Conservation (phyloP, 257 asterid genomes). For the Striga asiatica region DNA sequence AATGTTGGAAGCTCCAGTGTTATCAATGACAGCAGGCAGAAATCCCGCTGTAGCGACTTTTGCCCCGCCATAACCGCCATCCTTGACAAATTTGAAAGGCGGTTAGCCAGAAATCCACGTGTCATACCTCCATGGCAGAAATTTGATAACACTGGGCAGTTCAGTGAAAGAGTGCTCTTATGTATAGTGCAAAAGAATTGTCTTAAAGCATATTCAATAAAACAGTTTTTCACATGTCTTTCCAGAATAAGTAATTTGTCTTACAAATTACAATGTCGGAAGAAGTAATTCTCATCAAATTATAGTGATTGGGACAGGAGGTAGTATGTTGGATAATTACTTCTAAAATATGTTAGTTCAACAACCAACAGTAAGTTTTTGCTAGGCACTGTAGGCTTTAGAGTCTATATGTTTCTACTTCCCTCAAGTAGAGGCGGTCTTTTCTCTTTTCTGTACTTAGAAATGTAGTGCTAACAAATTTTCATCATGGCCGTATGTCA, state of each 20-base stretch:
- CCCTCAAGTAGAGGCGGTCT: not conserved
- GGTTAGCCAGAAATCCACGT: too few relatives aligned
- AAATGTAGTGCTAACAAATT: too few relatives aligned
- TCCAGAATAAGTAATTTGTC: not conserved
- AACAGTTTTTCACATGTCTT: not conserved
- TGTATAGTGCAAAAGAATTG: conserved; percentile 2
- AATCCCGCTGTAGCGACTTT: too few relatives aligned
- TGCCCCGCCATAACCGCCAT: too few relatives aligned
- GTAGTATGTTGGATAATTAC: not conserved
- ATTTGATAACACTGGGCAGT: too few relatives aligned
- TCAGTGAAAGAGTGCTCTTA: not conserved
- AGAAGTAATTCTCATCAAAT: not conserved
- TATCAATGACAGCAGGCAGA: too few relatives aligned
- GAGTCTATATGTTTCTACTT: not conserved
- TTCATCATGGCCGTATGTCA: too few relatives aligned
- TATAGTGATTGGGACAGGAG: not conserved
- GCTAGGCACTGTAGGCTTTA: not conserved
- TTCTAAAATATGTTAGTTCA: not conserved
- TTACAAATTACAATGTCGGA: not conserved
- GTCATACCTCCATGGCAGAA: too few relatives aligned
- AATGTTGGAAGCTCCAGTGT: not conserved
- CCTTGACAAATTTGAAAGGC: too few relatives aligned
- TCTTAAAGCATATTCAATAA: not conserved
- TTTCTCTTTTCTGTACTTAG: not conserved
- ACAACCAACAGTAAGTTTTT: not conserved